Evolutionary conservation across 257 asterid species (phyloP).

Genomic region (Solanum boliviense): DNA sequence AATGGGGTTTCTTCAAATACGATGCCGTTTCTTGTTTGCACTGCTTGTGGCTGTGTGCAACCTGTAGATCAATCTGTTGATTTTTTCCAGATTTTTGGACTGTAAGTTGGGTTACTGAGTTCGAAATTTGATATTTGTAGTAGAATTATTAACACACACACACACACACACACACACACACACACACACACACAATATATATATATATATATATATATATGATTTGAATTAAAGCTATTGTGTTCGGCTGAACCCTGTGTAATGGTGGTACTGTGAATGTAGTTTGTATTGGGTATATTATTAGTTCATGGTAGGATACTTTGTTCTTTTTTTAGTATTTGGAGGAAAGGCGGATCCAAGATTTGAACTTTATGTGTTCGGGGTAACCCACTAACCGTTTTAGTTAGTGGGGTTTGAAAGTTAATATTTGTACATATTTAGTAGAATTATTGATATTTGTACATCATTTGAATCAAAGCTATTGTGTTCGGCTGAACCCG

Average conservation of each 20-base stretch:
- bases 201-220: too few species aligned
- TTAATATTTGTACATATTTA: too few species aligned
- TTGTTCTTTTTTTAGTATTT: background rate
- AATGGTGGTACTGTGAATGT: background rate
- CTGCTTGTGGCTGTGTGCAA: constrained; percentile 64
- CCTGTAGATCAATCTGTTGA: constrained; percentile 57
- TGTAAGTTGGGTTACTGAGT: constrained; percentile 31
- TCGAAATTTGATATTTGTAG: background rate
- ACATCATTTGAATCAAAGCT: background rate
- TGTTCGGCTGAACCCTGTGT: background rate
- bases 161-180: too few species aligned
- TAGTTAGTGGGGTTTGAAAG: too few species aligned
- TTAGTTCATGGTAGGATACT: background rate
- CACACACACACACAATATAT: too few species aligned
- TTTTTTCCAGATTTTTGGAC: constrained; percentile 71
- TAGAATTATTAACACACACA: background rate
- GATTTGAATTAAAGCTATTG: background rate
- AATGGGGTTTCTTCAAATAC: constrained; percentile 21
- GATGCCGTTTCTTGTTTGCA: constrained; percentile 65
- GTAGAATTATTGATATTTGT: background rate
- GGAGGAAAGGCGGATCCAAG: background rate
- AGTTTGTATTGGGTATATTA: background rate
- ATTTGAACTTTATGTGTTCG: background rate
- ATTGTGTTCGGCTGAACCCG: background rate
- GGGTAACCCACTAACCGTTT: background rate